Percentiles rank a stretch among this genome's conserved stretches.
These are phyloP conservation scores for Fusarium sp. DNA, from an alignment of 2,329 filamentous ascomycete species.

Conservation along the genomic window DNA sequence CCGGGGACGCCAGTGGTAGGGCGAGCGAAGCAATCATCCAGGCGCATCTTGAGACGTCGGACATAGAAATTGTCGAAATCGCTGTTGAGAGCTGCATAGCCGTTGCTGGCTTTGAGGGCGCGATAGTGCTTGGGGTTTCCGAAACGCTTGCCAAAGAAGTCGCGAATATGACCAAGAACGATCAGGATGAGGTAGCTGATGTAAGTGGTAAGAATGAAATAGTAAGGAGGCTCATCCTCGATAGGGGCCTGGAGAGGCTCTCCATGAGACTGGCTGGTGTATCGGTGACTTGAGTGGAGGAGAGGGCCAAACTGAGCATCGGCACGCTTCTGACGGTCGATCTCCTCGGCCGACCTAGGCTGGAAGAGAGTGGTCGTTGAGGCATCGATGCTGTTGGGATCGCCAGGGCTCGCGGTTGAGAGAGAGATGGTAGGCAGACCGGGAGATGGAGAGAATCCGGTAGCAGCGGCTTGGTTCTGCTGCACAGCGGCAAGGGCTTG, in stretches of 20 bases:
- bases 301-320: constrained; percentile 94
- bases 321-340: constrained; percentile 75
- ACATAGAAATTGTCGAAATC: constrained; percentile 99
- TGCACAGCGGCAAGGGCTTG: constrained; percentile 74
- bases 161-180: constrained; percentile 90
- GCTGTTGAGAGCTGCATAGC: constrained; percentile 93
- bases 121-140: constrained; percentile 82
- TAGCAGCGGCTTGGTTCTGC: constrained; percentile 59
- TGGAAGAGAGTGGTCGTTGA: constrained; percentile 83
- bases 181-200: constrained; percentile 97
- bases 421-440: constrained; percentile 91
- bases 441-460: constrained; percentile 74
- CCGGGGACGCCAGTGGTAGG: constrained; percentile 94
- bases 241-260: constrained; percentile 81
- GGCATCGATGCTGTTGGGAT: constrained; percentile 75
- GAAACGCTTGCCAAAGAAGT: constrained; percentile 98
- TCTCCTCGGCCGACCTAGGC: constrained; percentile 85
- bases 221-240: constrained; percentile 96
- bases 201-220: constrained; percentile 96
- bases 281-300: constrained; percentile 80
- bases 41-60: constrained; percentile 87
- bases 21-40: constrained; percentile 96
- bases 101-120: constrained; percentile 82
- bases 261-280: constrained; percentile 87
- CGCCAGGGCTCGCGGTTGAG: constrained; percentile 81